Base-by-base conservation (phyloP, 441 rosid genomes). In the Mallotus japonicus region DNA sequence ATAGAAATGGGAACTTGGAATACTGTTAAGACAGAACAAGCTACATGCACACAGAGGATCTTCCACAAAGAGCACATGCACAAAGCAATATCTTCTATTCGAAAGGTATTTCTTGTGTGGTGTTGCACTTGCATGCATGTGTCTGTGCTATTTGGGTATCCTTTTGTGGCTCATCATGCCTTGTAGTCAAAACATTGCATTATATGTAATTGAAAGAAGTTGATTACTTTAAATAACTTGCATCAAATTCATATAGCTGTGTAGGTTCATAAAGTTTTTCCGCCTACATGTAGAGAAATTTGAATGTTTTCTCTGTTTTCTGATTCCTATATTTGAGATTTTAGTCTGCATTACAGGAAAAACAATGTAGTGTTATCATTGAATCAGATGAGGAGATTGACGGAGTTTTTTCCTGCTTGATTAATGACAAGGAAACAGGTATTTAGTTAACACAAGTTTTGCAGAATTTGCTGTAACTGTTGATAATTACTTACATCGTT, bases 361-460 rank as follows among this genome's bases (percentile, higher is more conserved):
- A 67, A 68, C 80, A 79, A 70, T 56, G 75, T 72, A 80, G 74
- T 75, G 66, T 88, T 28, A 63, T 78, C 67, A 81, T 82, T 73
- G 93, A 92, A 58, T 89, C 93, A 8, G 98, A 95, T 79, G 98
- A 91, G 74, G 99, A 93, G 59, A 85, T 91, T 11, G 87, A 89
- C 59, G 85, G 79, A 83, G 96, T 89, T 70, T 87, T 93, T 80
- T 82, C 89, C 70, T 92, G 88, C 87, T 86, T 95, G 81, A 73
- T 93, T 47, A 70, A 85, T 16, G 83, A 74, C 73, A 84, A 87
- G 70, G 84, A 85, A 79, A 76, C 80, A 75, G 95, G 98, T 93
- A 84, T 17, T 65, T 14, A 22, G 6, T 37, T 37, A 28, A 71
- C 70, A 7, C 20, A 47, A 40, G 34, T 15, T 42, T 54, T 0